Conservation (phyloP, 2,329 filamentous ascomycete species). For the Fonsecaea nubica region DNA sequence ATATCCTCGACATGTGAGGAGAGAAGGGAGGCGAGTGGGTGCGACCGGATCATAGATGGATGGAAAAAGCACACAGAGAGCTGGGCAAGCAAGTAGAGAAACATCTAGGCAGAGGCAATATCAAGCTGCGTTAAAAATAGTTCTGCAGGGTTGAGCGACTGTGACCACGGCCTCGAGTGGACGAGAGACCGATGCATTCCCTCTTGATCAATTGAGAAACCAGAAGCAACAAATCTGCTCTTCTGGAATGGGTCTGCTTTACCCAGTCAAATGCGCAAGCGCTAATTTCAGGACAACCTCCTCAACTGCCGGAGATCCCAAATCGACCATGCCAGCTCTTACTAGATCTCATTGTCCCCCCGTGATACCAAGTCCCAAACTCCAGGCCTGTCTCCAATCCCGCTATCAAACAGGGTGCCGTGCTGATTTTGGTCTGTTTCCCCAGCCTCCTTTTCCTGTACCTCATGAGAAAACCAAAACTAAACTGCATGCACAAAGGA, state of each 20-base stretch:
- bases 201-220: too few species aligned
- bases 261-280: background rate
- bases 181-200: too few species aligned
- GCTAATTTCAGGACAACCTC: background rate
- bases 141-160: background rate
- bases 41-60: background rate
- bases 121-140: background rate
- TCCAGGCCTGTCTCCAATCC: too few species aligned
- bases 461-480: background rate
- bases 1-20: too few species aligned
- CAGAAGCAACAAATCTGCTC: background rate
- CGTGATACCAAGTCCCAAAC: too few species aligned
- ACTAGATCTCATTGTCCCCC: too few species aligned
- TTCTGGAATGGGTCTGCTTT: background rate
- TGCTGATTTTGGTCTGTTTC: background rate
- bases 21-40: too few species aligned
- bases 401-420: too few species aligned
- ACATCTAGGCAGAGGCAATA: background rate
- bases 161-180: background rate
- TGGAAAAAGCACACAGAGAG: background rate
- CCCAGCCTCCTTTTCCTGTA: background rate
- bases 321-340: background rate
- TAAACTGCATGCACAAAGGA: background rate
- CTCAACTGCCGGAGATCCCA: background rate
- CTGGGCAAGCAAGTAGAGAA: background rate